A percentile compares a stretch with the other conserved stretches of the same genome.
Evolutionary conservation across 129 eudicot genomes (phyloP).

Genomic region (Mikania micrantha): DNA sequence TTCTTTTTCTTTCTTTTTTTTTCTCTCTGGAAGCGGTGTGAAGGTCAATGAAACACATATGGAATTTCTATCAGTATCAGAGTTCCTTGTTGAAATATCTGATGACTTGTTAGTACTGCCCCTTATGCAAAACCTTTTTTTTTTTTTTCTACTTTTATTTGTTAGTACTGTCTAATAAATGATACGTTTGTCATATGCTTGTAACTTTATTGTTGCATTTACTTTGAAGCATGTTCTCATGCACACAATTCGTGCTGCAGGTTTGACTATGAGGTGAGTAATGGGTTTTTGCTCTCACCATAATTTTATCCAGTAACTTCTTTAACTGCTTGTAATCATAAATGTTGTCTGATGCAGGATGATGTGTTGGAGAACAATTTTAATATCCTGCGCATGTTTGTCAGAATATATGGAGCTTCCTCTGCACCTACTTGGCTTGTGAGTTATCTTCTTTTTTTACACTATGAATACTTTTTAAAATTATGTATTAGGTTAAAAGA

Average conservation of each 20-base stretch:
- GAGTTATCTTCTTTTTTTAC: slow-evolving; percentile 20
- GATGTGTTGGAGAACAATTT: slow-evolving; percentile 83
- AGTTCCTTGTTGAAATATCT: slow-evolving; percentile 82
- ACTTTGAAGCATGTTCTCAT: slow-evolving; percentile 8
- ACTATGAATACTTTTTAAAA: neutral
- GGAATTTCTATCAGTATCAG: slow-evolving; percentile 87
- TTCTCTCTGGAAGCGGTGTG: slow-evolving; percentile 41
- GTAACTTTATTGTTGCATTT: neutral
- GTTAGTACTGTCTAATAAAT: neutral
- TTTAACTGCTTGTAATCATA: slow-evolving; percentile 1
- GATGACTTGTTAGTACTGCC: slow-evolving; percentile 76
- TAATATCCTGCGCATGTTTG: slow-evolving; percentile 91
- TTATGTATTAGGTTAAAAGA: too few species aligned
- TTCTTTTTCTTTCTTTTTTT: slow-evolving; percentile 2
- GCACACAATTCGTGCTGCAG: slow-evolving; percentile 34
- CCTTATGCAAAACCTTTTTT: slow-evolving; percentile 9
- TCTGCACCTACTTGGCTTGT: slow-evolving; percentile 80
- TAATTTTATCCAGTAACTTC: neutral
- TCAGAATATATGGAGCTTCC: slow-evolving; percentile 65
- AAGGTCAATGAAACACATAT: slow-evolving; percentile 88
- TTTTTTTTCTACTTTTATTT: slow-evolving; percentile 4
- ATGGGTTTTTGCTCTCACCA: neutral
- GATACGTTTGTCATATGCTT: neutral
- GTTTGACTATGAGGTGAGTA: slow-evolving; percentile 92
- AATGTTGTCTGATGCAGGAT: slow-evolving; percentile 39